These are phyloP conservation scores for Fraxinus albicans DNA, from an alignment of 305 asterid species.

Conservation along the genomic window DNA sequence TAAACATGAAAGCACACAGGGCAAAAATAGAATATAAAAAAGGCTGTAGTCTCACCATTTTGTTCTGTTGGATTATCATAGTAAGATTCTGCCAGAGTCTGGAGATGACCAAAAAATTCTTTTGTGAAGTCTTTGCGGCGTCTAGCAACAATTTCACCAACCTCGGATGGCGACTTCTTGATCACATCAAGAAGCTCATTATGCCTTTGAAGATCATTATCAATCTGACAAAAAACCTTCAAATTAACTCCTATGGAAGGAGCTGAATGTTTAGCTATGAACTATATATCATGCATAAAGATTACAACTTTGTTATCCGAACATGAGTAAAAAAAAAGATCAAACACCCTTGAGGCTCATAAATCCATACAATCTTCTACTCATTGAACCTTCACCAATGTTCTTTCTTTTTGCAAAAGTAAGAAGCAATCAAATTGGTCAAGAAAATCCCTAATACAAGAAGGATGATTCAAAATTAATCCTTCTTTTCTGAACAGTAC, in stretches of 20 bases:
- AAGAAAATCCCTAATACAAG: not conserved
- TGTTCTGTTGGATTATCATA: constrained; percentile 73
- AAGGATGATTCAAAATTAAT: not conserved
- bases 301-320: not conserved
- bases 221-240: constrained; percentile 47
- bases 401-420: not conserved
- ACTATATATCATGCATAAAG: not conserved
- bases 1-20: not conserved
- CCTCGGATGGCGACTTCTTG: constrained; percentile 58
- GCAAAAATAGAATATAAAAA: not conserved
- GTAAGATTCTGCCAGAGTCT: constrained; percentile 73
- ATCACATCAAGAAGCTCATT: constrained; percentile 67
- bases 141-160: constrained; percentile 71
- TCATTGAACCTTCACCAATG: not conserved
- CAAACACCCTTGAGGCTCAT: not conserved
- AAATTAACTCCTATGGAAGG: constrained; percentile 23
- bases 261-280: not conserved
- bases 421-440: not conserved
- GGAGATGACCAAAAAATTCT: constrained; percentile 82
- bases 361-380: not conserved
- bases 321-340: not conserved
- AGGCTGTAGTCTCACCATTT: constrained; percentile 49
- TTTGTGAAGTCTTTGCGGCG: constrained; percentile 95
- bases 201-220: constrained; percentile 79
- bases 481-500: not conserved